Evolutionary conservation across 139 green algal species (phyloP), one percentile per base, ranked within the genome.

Genomic region (Astrephomene gubernaculifera): DNA sequence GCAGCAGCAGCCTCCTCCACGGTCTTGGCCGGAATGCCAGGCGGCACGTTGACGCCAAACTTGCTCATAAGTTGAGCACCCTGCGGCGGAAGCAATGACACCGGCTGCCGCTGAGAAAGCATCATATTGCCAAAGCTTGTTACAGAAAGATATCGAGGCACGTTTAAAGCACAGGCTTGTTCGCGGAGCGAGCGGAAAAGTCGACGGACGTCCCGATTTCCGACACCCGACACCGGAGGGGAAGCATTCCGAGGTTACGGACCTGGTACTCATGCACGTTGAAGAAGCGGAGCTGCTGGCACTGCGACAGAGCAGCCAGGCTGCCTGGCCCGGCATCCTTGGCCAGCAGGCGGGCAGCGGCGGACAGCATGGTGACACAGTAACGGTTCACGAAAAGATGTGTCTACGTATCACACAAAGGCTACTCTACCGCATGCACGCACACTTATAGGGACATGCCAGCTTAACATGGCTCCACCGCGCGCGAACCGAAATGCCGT

Each of bases 181-280:
- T n/a, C n/a, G n/a, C n/a, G n/a, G n/a, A n/a, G n/a, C n/a, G n/a
- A n/a, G n/a, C n/a, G n/a, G n/a, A n/a, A n/a, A n/a, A n/a, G n/a
- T n/a, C n/a, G n/a, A n/a, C n/a, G n/a, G n/a, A n/a, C n/a, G n/a
- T n/a, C 8, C 21, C 19, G 10, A 79, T 44, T 31, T 79, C 71
- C 71, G 71, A 79, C 44, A 79, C 71, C 10, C 29, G 27, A 76
- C 69, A 21, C 36, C 10, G 0, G 9, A 39, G 22, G 27, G 60
- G 21, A 67, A 22, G 19, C 21, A 67, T n/a, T n/a, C n/a, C 21
- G 57, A 17, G 17, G 49, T 4, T 27, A 45, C 71, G 35, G 33
- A 80, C 96, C 94, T 99, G 97, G 81, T 98, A 99, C 83, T 99
- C 97, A 71, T 99, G 97, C 0, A 99, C 82, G 76, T 99, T 99